These are phyloP conservation scores for Pholiota molesta DNA, from an alignment of 768 basidiomycete genomes.

Conservation along the genomic window DNA sequence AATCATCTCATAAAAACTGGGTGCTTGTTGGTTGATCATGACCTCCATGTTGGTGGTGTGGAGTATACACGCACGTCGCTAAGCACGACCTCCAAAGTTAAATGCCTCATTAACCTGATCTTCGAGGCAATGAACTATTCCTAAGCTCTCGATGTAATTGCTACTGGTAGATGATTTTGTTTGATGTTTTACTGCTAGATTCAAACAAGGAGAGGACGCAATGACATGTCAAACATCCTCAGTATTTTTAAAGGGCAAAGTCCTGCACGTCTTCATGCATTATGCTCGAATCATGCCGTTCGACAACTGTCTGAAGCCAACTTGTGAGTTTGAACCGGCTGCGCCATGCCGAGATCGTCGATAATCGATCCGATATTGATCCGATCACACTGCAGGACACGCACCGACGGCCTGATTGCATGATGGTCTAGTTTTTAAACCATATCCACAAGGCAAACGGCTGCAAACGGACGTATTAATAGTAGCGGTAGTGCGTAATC, in stretches of 20 bases:
- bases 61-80: not conserved
- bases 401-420: not conserved
- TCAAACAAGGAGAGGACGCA: not conserved
- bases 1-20: not conserved
- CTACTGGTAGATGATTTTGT: not conserved
- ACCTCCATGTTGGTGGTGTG: not conserved
- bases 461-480: too few relatives aligned
- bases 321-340: not conserved
- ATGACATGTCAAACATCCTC: not conserved
- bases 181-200: not conserved
- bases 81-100: not conserved
- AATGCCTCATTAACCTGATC: not conserved
- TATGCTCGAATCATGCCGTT: not conserved
- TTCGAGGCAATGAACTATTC: not conserved
- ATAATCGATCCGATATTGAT: not conserved
- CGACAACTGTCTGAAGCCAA: too few relatives aligned
- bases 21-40: not conserved
- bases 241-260: not conserved
- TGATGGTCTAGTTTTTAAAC: too few relatives aligned
- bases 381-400: not conserved
- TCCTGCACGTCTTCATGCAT: not conserved
- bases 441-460: too few relatives aligned
- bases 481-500: not conserved
- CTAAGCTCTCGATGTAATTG: not conserved
- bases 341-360: not conserved